Percentiles rank a stretch among this genome's conserved stretches.
Evolutionary conservation across 192 early-diverging fungal genomes (phyloP).

Genomic region (Phlyctochytrium planicorne): DNA sequence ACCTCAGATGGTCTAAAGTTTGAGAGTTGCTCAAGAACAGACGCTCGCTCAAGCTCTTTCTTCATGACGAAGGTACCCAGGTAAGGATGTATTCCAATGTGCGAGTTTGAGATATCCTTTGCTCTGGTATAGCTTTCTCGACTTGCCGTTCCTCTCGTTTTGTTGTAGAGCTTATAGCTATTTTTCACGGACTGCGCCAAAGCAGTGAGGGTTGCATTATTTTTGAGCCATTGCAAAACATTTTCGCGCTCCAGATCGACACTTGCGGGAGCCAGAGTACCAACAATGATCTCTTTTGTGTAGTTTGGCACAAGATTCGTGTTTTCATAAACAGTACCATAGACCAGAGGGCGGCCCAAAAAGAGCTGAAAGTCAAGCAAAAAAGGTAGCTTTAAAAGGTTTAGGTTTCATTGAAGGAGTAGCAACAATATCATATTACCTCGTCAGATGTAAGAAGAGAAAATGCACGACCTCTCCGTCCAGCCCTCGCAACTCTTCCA

Average conservation of each 20-base stretch:
- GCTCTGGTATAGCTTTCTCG: conserved; percentile 83
- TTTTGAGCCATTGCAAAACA: conserved; percentile 59
- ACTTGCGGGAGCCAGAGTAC: conserved; percentile 68
- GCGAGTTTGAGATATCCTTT: conserved; percentile 73
- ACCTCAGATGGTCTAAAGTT: conserved; percentile 37
- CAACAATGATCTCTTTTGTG: conserved; percentile 78
- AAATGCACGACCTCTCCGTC: conserved; percentile 88
- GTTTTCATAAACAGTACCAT: conserved; percentile 36
- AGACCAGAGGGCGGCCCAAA: conserved; percentile 70
- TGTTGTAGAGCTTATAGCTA: conserved; percentile 83
- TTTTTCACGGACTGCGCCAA: conserved; percentile 70
- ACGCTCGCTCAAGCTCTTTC: conserved; percentile 13
- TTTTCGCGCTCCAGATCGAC: conserved; percentile 75
- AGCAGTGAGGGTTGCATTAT: conserved; percentile 63
- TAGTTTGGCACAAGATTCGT: conserved; percentile 28
- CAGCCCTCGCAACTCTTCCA: conserved; percentile 94
- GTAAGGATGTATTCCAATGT: conserved; percentile 78
- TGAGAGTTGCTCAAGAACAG: conserved; percentile 25
- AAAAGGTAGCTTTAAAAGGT: conserved; percentile 66
- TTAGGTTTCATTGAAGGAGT: neutral
- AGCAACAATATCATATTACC: conserved; percentile 2
- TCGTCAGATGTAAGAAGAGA: conserved; percentile 87
- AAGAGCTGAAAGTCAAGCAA: conserved; percentile 94
- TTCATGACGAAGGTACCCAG: conserved; percentile 35
- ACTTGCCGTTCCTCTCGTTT: conserved; percentile 78